phyloP scores from a whole-genome alignment of 192 early-diverging fungal species.

The Irineochytrium annulatum region DNA sequence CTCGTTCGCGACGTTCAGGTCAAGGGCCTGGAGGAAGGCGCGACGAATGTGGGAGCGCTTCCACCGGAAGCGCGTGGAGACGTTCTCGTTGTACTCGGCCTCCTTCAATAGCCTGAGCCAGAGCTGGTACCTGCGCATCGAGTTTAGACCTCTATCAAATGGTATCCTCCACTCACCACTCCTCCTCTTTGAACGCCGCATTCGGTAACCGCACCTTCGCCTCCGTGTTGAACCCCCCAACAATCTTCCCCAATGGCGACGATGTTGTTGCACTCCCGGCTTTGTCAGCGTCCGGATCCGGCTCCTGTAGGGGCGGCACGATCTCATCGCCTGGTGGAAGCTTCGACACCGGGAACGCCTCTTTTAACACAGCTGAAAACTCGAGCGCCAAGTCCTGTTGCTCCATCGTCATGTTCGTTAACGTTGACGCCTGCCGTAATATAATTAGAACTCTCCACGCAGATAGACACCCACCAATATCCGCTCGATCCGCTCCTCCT shows the following conservation, averaged over 20 bases:
- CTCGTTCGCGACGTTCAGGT: no score
- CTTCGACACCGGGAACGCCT: no score
- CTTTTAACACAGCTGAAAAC: no score
- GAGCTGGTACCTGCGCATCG: constrained; percentile 23
- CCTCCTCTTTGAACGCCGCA: constrained; percentile 11
- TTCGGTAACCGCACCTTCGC: constrained; percentile 23
- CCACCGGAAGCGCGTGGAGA: constrained; percentile 42
- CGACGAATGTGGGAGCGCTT: constrained; percentile 30
- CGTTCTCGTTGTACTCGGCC: constrained; percentile 29
- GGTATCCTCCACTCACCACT: constrained; percentile 9
- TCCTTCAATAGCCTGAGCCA: constrained; percentile 27
- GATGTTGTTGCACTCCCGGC: no score
- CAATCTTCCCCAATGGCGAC: constrained; percentile 1
- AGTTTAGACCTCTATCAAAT: constrained; percentile 2
- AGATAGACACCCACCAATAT: no score
- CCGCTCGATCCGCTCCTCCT: no score
- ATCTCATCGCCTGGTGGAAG: background rate
- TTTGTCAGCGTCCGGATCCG: background rate
- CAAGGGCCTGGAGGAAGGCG: constrained; percentile 32
- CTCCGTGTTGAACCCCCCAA: constrained; percentile 5
- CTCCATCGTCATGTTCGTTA: no score
- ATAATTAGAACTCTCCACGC: no score
- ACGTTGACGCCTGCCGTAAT: no score
- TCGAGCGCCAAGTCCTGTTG: no score
- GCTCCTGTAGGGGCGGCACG: constrained; percentile 4